Evolutionary conservation across 192 early-diverging fungal genomes (phyloP), one percentile per base, ranked within the genome.

Genomic region (Ambispora gerdemannii): DNA sequence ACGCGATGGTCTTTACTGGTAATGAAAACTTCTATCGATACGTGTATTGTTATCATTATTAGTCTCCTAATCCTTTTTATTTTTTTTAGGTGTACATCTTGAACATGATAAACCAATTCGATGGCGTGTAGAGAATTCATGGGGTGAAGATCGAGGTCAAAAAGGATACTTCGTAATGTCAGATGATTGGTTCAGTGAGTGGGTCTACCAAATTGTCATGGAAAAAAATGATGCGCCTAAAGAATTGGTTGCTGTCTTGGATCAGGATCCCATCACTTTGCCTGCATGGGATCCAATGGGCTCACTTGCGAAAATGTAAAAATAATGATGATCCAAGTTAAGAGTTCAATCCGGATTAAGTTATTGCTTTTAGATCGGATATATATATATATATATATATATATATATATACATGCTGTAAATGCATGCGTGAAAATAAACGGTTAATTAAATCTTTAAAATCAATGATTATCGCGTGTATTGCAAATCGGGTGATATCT

Each of bases 281-380:
- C 88, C 87, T 25, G 87, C 89, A 36, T 92, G 86, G 79, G 91
- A 92, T 70, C 91, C 89, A 6, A 89, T 91, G 87, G 91, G 89
- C 38, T 81, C 87, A 10, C 76, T 90, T 59, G 89, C 90, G 7
- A 43, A 43, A 43, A n/a, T n/a, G n/a, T n/a, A n/a, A n/a, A n/a
- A n/a, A n/a, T n/a, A n/a, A n/a, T n/a, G n/a, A n/a, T n/a, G n/a
- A n/a, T n/a, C n/a, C n/a, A n/a, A n/a, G n/a, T n/a, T n/a, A n/a
- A n/a, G n/a, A n/a, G n/a, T n/a, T n/a, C n/a, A n/a, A n/a, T n/a
- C n/a, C n/a, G n/a, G n/a, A n/a, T n/a, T n/a, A n/a, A n/a, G n/a
- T n/a, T n/a, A n/a, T n/a, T n/a, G n/a, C n/a, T n/a, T n/a, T n/a
- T n/a, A n/a, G n/a, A n/a, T n/a, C n/a, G n/a, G n/a, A n/a, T n/a